Evolutionary conservation across 73 alveolate genomes (phyloP).

Genomic region (Paramecium pentaurelia): DNA sequence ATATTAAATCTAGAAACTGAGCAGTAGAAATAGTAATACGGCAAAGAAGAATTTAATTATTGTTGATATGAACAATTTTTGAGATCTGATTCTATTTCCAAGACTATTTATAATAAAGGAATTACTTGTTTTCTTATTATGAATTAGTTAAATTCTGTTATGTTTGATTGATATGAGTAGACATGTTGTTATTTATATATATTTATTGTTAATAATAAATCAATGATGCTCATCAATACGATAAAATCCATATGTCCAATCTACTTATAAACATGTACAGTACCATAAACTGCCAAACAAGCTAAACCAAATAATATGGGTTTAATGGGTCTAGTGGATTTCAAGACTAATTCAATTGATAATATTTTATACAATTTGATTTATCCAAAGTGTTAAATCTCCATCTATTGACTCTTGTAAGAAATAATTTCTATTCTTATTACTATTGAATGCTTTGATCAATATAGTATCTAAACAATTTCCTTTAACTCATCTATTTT

Average conservation of each 20-base stretch:
- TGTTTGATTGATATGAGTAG: not conserved
- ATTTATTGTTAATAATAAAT: slow-evolving; percentile 13
- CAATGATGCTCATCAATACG: slow-evolving; percentile 61
- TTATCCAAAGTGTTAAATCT: slow-evolving; percentile 50
- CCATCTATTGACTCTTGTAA: slow-evolving; percentile 59
- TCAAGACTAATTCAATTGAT: not conserved
- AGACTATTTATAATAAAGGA: not conserved
- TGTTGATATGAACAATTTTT: not conserved
- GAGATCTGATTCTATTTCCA: not conserved
- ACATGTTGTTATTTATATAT: not conserved
- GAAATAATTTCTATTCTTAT: slow-evolving; percentile 36
- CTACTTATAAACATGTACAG: not conserved
- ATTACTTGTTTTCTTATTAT: not conserved
- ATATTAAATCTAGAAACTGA: not conserved
- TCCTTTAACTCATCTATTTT: slow-evolving; percentile 16
- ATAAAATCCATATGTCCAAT: slow-evolving; percentile 58
- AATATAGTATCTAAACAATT: slow-evolving; percentile 44
- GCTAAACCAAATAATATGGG: slow-evolving; percentile 27
- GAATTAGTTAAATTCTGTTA: not conserved
- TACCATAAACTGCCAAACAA: slow-evolving; percentile 43
- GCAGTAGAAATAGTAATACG: not conserved
- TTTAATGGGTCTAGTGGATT: slow-evolving; percentile 49
- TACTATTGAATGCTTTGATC: slow-evolving; percentile 23
- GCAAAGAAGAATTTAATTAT: not conserved
- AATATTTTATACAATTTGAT: slow-evolving; percentile 31